A percentile compares a stretch with the other conserved stretches of the same genome.
Evolutionary conservation across 2,329 filamentous ascomycete species (phyloP).

Genomic region (Coniella lustricola): DNA sequence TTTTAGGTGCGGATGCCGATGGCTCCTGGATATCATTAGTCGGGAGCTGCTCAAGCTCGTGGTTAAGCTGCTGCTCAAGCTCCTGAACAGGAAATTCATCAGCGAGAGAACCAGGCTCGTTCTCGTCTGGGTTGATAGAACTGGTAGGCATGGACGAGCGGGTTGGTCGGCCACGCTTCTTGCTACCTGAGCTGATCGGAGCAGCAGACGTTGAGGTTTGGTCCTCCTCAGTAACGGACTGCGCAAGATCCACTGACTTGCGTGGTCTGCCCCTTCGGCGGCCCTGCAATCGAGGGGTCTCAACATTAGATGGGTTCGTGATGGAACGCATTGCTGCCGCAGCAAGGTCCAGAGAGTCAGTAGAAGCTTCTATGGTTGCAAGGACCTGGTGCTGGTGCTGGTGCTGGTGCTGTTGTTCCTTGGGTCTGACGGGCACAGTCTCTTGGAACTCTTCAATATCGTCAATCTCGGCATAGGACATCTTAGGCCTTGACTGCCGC

Average conservation of each 20-base stretch:
- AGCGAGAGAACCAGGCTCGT: slow-evolving; percentile 12
- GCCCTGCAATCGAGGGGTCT: background rate
- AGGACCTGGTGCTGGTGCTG: slow-evolving; percentile 1
- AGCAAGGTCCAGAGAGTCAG: slow-evolving; percentile 25
- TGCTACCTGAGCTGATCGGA: slow-evolving; percentile 11
- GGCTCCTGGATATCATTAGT: background rate
- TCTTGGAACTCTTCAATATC: slow-evolving; percentile 39
- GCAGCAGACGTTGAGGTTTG: slow-evolving; percentile 7
- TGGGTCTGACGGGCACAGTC: slow-evolving; percentile 19
- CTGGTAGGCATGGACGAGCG: slow-evolving; percentile 15
- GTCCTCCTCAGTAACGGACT: slow-evolving; percentile 1
- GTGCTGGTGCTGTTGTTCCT: background rate
- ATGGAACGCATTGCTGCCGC: slow-evolving; percentile 27
- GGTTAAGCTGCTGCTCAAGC: slow-evolving; percentile 29
- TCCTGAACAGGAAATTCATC: slow-evolving; percentile 24
- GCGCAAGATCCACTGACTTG: slow-evolving; percentile 8
- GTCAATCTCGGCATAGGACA: slow-evolving; percentile 45
- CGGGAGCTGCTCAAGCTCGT: slow-evolving; percentile 23
- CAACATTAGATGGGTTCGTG: slow-evolving; percentile 12
- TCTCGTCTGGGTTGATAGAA: slow-evolving; percentile 4
- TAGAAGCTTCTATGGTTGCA: slow-evolving; percentile 10
- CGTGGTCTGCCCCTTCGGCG: slow-evolving; percentile 22
- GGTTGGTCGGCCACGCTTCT: slow-evolving; percentile 15
- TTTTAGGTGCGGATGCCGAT: slow-evolving; percentile 8
- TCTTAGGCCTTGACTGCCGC: slow-evolving; percentile 44